phyloP scores from a whole-genome alignment of 164 flowering plant genomes.

The Piper longum region DNA sequence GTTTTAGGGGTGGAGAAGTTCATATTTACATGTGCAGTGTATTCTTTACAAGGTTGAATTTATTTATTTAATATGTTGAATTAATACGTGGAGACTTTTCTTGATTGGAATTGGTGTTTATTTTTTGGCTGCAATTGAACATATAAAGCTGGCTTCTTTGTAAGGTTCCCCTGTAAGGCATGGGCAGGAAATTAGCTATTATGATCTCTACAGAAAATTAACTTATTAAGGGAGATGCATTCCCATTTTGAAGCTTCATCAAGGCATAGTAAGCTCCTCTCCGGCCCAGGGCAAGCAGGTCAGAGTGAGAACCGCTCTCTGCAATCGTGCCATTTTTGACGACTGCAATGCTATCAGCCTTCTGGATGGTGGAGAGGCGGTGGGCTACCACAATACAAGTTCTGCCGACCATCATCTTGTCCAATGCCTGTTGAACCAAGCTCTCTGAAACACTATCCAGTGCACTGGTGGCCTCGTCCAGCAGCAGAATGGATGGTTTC shows the following conservation, averaged over 20 bases:
- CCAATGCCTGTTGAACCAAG: conserved; percentile 38
- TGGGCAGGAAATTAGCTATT: too few relatives aligned
- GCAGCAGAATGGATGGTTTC: conserved; percentile 30
- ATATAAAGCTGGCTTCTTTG: background rate
- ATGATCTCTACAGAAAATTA: too few relatives aligned
- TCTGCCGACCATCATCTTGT: conserved; percentile 35
- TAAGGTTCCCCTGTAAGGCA: too few relatives aligned
- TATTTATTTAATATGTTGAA: too few relatives aligned
- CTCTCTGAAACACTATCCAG: conserved; percentile 37
- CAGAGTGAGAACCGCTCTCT: conserved; percentile 30
- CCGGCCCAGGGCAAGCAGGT: conserved; percentile 19
- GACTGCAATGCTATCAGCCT: conserved; percentile 29
- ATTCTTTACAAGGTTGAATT: background rate
- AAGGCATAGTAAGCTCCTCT: conserved; percentile 31
- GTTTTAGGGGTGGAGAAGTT: background rate
- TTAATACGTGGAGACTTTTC: too few relatives aligned
- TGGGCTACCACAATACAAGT: conserved; percentile 41
- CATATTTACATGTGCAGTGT: background rate
- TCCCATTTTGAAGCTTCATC: conserved; percentile 21
- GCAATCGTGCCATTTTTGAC: conserved; percentile 27
- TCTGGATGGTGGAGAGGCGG: conserved; percentile 31
- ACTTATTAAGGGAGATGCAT: background rate
- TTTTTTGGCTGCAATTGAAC: too few relatives aligned
- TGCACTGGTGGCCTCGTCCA: conserved; percentile 51
- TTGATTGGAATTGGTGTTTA: too few relatives aligned